Evolutionary conservation across 2,329 filamentous ascomycete species (phyloP), one percentile per base, ranked within the genome.

Genomic region (Aspergillus brasiliensis): DNA sequence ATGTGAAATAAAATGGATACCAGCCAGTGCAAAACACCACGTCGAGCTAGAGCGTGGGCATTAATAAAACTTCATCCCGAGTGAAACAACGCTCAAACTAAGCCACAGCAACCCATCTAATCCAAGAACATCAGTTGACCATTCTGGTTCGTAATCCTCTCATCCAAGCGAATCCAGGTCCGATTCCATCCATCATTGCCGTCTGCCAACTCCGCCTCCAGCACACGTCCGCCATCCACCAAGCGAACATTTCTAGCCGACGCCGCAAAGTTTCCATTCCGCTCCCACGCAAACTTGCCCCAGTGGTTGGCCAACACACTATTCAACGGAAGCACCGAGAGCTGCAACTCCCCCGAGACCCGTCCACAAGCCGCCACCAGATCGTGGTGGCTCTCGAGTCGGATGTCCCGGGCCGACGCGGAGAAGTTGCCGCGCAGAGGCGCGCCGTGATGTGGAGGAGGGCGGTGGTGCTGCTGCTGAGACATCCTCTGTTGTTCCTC

Each of bases 91-190:
- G 28, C 28, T 34, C 28, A 13, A 11, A 34, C 4, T 5, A 34
- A 34, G 10, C 11, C 28, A 34, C 28, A 11, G 2, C 5, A 5
- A 1, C 5, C 10, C 23, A 34, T 53, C 51, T 57, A 64, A 42
- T 65, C 57, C 44, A 74, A 58, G 61, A 73, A 69, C 21, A 67
- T 64, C 66, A 79, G 62, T 40, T 71, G 64, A 3, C 76, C 76
- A 57, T 78, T 65, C 17, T 73, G 67, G 60, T 78, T 78, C 25
- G 71, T 68, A 46, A 79, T 77, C 46, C 71, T 66, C 64, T 79
- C 76, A 65, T 78, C 72, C 63, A 79, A 61, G 25, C 70, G 64
- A 19, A 78, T 58, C 40, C 62, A 64, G 56, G 71, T 70, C 40
- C 64, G 58, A 17, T 67, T 63, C 73, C 72, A 76, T 5, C 71